Conservation (phyloP, 2,329 filamentous ascomycete genomes). For the Aspergillus tamarii region DNA sequence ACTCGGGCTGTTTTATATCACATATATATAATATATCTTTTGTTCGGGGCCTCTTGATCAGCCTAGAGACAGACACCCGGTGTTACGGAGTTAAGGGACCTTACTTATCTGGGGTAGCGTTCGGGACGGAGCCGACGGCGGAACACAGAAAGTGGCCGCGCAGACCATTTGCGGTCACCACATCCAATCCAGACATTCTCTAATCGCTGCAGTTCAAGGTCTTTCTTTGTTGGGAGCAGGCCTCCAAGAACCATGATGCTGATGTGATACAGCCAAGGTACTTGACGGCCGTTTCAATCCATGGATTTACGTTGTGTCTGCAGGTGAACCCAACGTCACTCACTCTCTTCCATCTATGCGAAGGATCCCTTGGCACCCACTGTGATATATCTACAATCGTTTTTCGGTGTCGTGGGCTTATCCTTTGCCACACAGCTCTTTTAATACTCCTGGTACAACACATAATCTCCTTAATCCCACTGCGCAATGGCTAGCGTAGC, state of each 20-base stretch:
- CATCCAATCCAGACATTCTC: neutral
- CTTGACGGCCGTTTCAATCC: constrained; percentile 18
- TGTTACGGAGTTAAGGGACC: constrained; percentile 3
- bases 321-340: constrained; percentile 12
- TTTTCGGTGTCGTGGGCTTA: neutral
- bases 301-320: constrained; percentile 22
- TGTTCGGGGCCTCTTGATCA: neutral
- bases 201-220: neutral
- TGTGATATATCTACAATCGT: constrained; percentile 1
- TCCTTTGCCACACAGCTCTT: neutral
- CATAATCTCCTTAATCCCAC: neutral
- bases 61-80: neutral
- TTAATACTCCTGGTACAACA: neutral
- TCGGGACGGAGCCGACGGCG: constrained; percentile 11
- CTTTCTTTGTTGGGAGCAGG: constrained; percentile 15
- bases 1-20: neutral
- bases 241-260: constrained; percentile 15
- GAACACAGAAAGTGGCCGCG: constrained; percentile 9
- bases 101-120: constrained; percentile 4
- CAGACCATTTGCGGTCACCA: constrained; percentile 8
- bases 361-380: constrained; percentile 7
- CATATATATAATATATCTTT: neutral
- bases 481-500: constrained; percentile 38
- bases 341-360: constrained; percentile 8
- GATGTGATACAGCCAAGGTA: constrained; percentile 17